Evolutionary conservation across 176 grass and related monocot genomes (phyloP), one percentile per base, ranked within the genome.

Genomic region (Echinochloa phyllopogon): DNA sequence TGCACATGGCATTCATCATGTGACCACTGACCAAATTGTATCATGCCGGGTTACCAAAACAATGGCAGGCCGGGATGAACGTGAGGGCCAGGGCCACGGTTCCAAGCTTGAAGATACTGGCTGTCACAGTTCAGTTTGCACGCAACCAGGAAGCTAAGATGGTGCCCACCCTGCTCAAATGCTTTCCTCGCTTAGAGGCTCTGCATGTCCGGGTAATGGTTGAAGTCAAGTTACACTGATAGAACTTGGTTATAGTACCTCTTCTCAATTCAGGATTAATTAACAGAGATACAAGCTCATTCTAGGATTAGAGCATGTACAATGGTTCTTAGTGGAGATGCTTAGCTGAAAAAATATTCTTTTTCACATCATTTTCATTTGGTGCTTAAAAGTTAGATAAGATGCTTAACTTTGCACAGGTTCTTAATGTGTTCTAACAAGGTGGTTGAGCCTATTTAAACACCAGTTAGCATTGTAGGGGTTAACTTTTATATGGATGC

Each of bases 81-180:
- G 29, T 60, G 48, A 51, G 40, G 9, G 39, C 57, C 37, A 17
- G 62, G 6, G 49, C 39, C 25, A 85, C 27, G 50, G 27, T 80
- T 6, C 76, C 65, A 24, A 81, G 69, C 51, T 29, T 81, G 87
- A 85, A 59, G 60, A 60, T 79, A 58, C 20, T 85, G 11, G 69
- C 81, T 45, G 66, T 85, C 38, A 68, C 45, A 11, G 79, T 88
- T 75, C 70, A 25, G 17, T 88, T 88, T 42, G 57, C 41, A 9
- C 5, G 18, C 13, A 48, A 63, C 20, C 14, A 20, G 42, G 55
- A 78, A 43, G 65, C 23, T 51, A 83, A 83, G 55, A 69, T 88
- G 86, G 44, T 83, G 65, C 61, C 59, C n/a, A 71, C 40, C 29
- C 59, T 84, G 44, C 76, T 85, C 51, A 67, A 65, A 85, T 80